Conservation (phyloP, 2,329 filamentous ascomycete genomes). For the Moelleriella libera region DNA sequence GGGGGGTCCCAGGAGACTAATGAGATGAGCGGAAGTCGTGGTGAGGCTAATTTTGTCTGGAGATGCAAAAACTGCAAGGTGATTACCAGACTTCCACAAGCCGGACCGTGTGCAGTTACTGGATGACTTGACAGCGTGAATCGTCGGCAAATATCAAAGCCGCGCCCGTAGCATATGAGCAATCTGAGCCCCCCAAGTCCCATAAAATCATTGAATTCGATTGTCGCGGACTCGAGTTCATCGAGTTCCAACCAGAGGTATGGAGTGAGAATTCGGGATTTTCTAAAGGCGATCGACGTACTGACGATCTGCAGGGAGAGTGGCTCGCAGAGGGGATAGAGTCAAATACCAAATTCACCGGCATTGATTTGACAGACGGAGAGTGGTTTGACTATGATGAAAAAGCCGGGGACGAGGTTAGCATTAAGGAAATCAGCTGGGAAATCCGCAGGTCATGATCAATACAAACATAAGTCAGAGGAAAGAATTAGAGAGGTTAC, state of each 20-base stretch:
- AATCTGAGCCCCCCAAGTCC: conserved; percentile 55
- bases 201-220: conserved; percentile 83
- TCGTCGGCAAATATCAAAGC: conserved; percentile 75
- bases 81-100: background rate
- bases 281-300: background rate
- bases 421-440: conserved; percentile 82
- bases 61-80: conserved; percentile 98
- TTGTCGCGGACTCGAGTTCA: conserved; percentile 86
- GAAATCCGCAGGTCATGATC: conserved; percentile 56
- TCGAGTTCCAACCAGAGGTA: conserved; percentile 80
- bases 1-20: conserved; percentile 54
- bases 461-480: too few species aligned
- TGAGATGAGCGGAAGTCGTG: conserved; percentile 82
- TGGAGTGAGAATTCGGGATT: background rate
- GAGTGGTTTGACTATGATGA: conserved; percentile 99
- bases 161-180: conserved; percentile 57
- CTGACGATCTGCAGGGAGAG: conserved; percentile 47
- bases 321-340: conserved; percentile 78
- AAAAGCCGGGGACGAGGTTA: conserved; percentile 82
- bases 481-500: too few species aligned
- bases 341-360: conserved; percentile 66
- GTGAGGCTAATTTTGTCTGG: conserved; percentile 99
- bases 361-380: conserved; percentile 71
- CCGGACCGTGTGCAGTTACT: background rate
- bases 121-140: conserved; percentile 43